These are phyloP conservation scores for Kernera saxatilis DNA, from an alignment of 345 rosid species.

Conservation along the genomic window DNA sequence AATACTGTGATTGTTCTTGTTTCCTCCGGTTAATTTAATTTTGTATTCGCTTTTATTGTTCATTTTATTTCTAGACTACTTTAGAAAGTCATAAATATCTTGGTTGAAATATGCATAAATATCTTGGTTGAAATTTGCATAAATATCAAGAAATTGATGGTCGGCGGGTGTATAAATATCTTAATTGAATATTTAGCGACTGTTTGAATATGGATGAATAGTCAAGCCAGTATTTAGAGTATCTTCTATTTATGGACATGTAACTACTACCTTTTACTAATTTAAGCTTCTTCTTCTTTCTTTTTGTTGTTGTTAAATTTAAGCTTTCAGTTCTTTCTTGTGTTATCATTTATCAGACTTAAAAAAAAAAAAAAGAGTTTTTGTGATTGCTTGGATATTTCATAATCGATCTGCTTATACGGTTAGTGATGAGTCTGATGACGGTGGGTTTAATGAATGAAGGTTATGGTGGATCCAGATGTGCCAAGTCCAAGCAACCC, in stretches of 20 bases:
- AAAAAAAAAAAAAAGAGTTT: neutral
- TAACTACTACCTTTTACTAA: neutral
- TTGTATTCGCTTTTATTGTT: too few species aligned
- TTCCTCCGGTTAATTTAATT: too few species aligned
- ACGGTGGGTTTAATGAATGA: neutral
- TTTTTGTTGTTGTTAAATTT: neutral
- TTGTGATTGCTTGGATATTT: neutral
- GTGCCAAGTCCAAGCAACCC: conserved; percentile 36
- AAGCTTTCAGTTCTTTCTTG: neutral
- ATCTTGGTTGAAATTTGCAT: too few species aligned
- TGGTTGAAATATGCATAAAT: too few species aligned
- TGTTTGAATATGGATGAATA: too few species aligned
- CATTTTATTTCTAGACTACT: too few species aligned
- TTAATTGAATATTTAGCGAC: too few species aligned
- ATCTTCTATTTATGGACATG: neutral
- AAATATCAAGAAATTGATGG: too few species aligned
- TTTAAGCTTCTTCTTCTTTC: neutral
- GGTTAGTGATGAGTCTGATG: too few species aligned
- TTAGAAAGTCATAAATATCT: too few species aligned
- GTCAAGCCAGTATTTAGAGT: neutral
- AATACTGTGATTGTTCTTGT: too few species aligned
- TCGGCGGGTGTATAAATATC: too few species aligned
- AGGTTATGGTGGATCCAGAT: conserved; percentile 39
- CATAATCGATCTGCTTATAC: neutral
- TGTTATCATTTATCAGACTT: neutral